These are phyloP conservation scores for Flaveria floridana DNA, from an alignment of 140 eudicot genomes.

Conservation along the genomic window DNA sequence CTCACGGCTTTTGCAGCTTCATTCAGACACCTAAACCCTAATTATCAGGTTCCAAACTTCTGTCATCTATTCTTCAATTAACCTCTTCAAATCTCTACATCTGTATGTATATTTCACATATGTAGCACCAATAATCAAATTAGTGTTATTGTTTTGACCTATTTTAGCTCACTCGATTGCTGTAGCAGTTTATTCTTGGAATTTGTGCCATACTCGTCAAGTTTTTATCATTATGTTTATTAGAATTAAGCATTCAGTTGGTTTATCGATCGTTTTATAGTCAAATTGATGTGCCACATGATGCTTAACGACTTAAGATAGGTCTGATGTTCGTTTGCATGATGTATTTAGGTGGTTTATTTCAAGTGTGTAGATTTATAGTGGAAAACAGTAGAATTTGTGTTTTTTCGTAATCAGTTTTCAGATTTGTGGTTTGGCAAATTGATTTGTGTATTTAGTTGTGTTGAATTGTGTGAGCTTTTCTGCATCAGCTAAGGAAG, in stretches of 20 bases:
- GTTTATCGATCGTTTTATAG: background rate
- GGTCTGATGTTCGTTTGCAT: background rate
- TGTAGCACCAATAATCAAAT: background rate
- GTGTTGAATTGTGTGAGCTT: background rate
- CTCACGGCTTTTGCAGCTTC: background rate
- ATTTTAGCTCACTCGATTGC: too few relatives aligned
- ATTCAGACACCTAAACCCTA: slow-evolving; percentile 4
- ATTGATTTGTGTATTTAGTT: background rate
- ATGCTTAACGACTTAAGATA: background rate
- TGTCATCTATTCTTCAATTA: background rate
- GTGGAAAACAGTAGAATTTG: background rate
- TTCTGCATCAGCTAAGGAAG: slow-evolving; percentile 9
- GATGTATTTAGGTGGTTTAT: background rate
- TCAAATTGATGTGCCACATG: background rate
- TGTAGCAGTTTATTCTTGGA: too few relatives aligned
- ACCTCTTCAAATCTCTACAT: background rate
- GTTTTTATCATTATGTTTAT: too few relatives aligned
- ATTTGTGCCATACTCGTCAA: too few relatives aligned
- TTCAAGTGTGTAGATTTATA: too few relatives aligned
- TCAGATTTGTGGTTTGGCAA: background rate
- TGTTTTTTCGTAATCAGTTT: background rate
- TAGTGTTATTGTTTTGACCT: too few relatives aligned
- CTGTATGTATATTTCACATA: background rate
- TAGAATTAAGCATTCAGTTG: background rate
- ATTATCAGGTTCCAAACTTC: slow-evolving; percentile 18